A percentile compares a stretch with the other conserved stretches of the same genome.
phyloP scores from a whole-genome alignment of 345 rosid species.

The Gossypium herbaceum region DNA sequence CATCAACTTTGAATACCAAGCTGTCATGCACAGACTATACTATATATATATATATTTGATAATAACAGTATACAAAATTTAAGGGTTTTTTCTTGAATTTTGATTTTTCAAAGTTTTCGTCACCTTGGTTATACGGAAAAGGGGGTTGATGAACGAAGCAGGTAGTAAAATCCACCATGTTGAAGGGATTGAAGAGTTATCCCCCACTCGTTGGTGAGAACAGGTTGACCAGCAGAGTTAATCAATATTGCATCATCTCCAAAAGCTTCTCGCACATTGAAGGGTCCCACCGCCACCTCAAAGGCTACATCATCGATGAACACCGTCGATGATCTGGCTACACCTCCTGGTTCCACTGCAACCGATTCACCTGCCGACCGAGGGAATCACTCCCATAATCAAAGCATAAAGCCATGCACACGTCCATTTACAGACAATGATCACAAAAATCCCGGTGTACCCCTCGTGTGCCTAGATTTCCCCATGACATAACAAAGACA shows the following conservation, averaged over 20 bases:
- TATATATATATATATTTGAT: background rate
- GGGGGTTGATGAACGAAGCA: conserved; percentile 33
- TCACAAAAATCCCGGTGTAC: conserved; percentile 19
- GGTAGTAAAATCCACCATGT: conserved; percentile 78
- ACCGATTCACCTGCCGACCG: conserved; percentile 29
- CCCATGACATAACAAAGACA: background rate
- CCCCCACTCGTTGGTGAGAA: conserved; percentile 82
- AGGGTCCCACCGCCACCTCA: conserved; percentile 63
- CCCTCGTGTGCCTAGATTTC: background rate
- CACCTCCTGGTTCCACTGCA: conserved; percentile 7
- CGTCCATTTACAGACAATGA: conserved; percentile 30
- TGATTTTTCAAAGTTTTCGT: background rate
- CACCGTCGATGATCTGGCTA: conserved; percentile 46
- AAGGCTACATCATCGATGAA: conserved; percentile 86
- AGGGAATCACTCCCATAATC: background rate
- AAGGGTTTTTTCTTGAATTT: too few relatives aligned
- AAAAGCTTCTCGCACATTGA: conserved; percentile 80
- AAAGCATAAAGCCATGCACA: conserved; percentile 37
- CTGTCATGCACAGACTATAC: conserved; percentile 8
- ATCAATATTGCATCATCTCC: conserved; percentile 77
- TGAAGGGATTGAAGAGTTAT: conserved; percentile 74
- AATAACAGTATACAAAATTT: background rate
- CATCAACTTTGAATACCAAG: background rate
- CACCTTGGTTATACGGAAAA: background rate
- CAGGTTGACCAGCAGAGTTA: conserved; percentile 72